Conservation (phyloP, 2,329 filamentous ascomycete genomes). For the Drechslerella dactyloides region DNA sequence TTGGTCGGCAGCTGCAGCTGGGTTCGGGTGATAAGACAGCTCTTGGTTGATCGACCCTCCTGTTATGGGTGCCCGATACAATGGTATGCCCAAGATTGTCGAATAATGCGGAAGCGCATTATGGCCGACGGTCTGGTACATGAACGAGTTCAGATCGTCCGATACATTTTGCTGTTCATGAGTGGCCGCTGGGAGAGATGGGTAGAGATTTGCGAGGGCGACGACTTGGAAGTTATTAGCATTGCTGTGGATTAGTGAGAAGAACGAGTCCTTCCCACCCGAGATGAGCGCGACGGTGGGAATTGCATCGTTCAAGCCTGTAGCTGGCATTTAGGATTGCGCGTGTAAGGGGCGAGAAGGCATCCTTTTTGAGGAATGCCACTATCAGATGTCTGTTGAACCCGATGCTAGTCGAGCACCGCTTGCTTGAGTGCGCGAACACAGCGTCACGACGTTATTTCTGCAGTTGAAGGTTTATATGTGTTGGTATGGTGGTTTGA, state of each 20-base stretch:
- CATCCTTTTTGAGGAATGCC: not conserved
- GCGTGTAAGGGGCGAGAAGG: not conserved
- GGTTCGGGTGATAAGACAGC: slow-evolving; percentile 69
- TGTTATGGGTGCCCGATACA: slow-evolving; percentile 79
- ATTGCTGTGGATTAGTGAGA: slow-evolving; percentile 86
- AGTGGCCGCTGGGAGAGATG: slow-evolving; percentile 57
- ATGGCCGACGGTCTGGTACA: slow-evolving; percentile 98
- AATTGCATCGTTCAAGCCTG: slow-evolving; percentile 57
- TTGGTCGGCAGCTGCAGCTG: not conserved
- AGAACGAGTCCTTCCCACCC: slow-evolving; percentile 96
- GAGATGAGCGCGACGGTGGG: slow-evolving; percentile 81
- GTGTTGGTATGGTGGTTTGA: slow-evolving; percentile 2
- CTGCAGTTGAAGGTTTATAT: not conserved
- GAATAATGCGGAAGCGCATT: slow-evolving; percentile 84
- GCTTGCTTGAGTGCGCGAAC: too few species aligned
- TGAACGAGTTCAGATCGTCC: slow-evolving; percentile 89
- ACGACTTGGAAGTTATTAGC: slow-evolving; percentile 83
- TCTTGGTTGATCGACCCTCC: slow-evolving; percentile 74
- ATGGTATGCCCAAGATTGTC: slow-evolving; percentile 75
- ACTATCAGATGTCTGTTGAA: not conserved
- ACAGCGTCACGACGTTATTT: too few species aligned
- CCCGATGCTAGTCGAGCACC: too few species aligned
- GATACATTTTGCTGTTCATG: slow-evolving; percentile 24
- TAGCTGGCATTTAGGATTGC: not conserved
- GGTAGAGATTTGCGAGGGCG: slow-evolving; percentile 87